Base-by-base conservation (phyloP, 306 rosid species). In the Abrus precatorius region DNA sequence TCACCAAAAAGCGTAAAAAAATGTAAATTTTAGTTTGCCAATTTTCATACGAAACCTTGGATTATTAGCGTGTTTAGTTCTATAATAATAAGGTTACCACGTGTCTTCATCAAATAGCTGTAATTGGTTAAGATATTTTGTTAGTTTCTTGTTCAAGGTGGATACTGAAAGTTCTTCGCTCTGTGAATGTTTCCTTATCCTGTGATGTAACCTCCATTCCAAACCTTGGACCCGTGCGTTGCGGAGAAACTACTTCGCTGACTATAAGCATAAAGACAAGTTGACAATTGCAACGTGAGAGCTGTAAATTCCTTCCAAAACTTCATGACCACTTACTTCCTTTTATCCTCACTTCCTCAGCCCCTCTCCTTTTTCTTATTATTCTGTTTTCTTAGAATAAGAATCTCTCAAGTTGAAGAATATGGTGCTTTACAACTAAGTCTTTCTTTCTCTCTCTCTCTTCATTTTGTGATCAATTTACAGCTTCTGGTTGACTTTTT, bases 401-500 rank as follows among this genome's bases (percentile, higher is more conserved):
- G 62, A 47, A 57, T 68, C 71, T 36, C 9, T 9, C 52, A 55
- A 72, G 41, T 66, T 60, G 79, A 40, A 59, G 56, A 57, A 5
- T 36, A 48, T 59, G 80, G 66, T 73, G 77, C 68, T 66, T 27
- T n/a, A 48, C 77, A 78, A 28, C 13, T 1, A 47, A 53, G 33
- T 56, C 55, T 47, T 76, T 65, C 67, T 14, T 6, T 44, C 9
- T 8, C 13, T n/a, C 7, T 1, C 69, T 44, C 47, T 44, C 33
- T 59, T 54, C 32, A 43, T 38, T 65, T 32, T 53, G 63, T 68
- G 72, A 73, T 74, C 61, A 9, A 47, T 48, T 68, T 57, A 68
- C 75, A n/a, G 40, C 67, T 70, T 55, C 72, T 65, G 29, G 45
- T 43, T 56, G 87, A 83, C 85, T 83, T 83, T 28, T 83, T 83